Evolutionary conservation across 352 stramenopile genomes (phyloP), one percentile per base, ranked within the genome.

Genomic region (Pilasporangium apinafurcum): DNA sequence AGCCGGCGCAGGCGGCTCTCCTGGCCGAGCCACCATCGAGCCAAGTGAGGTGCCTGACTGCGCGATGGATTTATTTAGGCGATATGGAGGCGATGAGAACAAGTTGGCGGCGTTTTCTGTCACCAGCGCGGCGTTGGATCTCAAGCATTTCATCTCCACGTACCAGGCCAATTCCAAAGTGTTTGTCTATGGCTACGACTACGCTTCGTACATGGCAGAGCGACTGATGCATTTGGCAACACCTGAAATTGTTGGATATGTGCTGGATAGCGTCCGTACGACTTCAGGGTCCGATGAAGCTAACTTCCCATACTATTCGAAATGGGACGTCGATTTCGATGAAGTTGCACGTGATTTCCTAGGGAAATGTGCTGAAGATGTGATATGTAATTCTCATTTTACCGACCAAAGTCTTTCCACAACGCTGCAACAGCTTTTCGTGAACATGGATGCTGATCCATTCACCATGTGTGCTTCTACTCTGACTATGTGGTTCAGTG

Each of bases 21-120:
- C 65, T 0, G 43, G 18, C 8, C 51, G 60, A 4, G 46, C 16
- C 14, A 22, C 25, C 18, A 51, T 82, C 30, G 34, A 48, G 1
- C 14, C 41, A 3, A 27, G 37, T 0, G 62, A 69, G 24, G 54
- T 83, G 2, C 37, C 59, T 12, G 50, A 36, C 3, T 82, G 68
- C 40, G 50, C 59, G 10, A 20, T 68, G 36, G 67, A 62, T 3
- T 38, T 83, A 9, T 44, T 63, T 17, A 28, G 13, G 27, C 62
- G 69, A 17, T 72, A 72, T 34, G 63, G 63, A 4, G n/a, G n/a
- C n/a, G 37, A 71, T 20, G n/a, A n/a, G n/a, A n/a, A n/a, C n/a
- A n/a, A n/a, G n/a, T 44, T 82, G 18, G 35, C 53, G 22, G 60
- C 55, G 1, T 79, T 72, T 35, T 78, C 65, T 8, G 56, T 80